Percentiles rank a stretch among this genome's conserved stretches.
Evolutionary conservation across 139 green algal genomes (phyloP).

Genomic region (Microglena sp.): DNA sequence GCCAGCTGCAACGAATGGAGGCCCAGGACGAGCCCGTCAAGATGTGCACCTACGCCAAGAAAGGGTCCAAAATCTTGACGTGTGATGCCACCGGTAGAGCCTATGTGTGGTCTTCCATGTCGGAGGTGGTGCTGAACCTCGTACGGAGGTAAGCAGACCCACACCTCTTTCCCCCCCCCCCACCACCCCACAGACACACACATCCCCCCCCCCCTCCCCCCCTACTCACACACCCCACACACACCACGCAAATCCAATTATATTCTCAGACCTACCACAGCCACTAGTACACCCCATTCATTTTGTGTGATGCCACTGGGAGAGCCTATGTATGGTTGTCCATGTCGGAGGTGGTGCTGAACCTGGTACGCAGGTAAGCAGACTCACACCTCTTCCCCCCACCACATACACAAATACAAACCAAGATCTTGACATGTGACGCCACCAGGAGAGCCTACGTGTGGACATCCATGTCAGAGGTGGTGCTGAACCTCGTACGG

Average conservation of each 20-base stretch:
- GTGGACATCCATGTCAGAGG: constrained; percentile 27
- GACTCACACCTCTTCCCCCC: no score
- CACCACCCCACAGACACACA: no score
- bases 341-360: constrained; percentile 27
- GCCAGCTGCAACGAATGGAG: constrained; percentile 29
- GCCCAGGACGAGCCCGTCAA: constrained; percentile 36
- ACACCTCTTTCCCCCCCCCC: no score
- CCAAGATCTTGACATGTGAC: constrained; percentile 25
- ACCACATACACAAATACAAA: no score
- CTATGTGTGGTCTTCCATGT: constrained; percentile 29
- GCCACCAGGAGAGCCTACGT: constrained; percentile 28
- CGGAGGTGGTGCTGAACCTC: constrained; percentile 30
- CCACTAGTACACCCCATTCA: no score
- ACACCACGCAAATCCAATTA: no score
- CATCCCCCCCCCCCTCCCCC: no score
- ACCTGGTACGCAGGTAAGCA: constrained; percentile 20
- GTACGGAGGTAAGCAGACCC: constrained; percentile 13
- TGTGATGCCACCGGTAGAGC: constrained; percentile 26
- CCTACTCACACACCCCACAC: no score
- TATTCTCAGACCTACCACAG: no score
- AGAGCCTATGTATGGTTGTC: constrained; percentile 31
- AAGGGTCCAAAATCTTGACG: no score
- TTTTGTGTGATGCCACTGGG: constrained; percentile 23
- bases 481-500: constrained; percentile 27
- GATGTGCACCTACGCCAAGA: constrained; percentile 13